Evolutionary conservation across 176 grass and related monocot species (phyloP).

Genomic region (Carex scoparia): DNA sequence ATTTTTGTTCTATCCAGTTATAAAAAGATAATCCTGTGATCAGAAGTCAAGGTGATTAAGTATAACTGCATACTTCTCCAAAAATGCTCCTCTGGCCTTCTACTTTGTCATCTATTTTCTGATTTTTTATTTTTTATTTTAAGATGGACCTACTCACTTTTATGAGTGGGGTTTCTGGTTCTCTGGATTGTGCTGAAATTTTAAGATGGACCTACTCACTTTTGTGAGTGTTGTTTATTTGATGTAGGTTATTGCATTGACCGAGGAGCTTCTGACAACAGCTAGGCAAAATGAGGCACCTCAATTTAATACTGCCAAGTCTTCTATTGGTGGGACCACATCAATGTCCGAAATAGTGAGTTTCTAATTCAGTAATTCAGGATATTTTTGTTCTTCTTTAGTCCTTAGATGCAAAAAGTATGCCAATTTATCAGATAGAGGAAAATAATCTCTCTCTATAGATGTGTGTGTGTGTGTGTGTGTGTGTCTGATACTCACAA

Average conservation of each 20-base stretch:
- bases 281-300: slow-evolving; percentile 19
- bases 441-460: background rate
- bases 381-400: background rate
- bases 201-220: background rate
- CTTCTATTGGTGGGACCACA: background rate
- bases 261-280: slow-evolving; percentile 11
- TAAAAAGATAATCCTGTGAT: background rate
- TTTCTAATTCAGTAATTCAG: background rate
- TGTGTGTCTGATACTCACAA: background rate
- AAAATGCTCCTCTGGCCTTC: background rate
- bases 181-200: background rate
- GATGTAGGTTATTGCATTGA: slow-evolving; percentile 24
- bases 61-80: background rate
- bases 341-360: slow-evolving; percentile 13
- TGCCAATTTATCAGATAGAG: background rate
- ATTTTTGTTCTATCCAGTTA: background rate
- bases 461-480: too few relatives aligned
- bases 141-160: background rate
- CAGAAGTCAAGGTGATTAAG: background rate
- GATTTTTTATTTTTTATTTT: background rate
- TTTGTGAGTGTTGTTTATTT: background rate
- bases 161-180: background rate
- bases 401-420: background rate
- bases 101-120: background rate
- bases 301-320: background rate